phyloP scores from a whole-genome alignment of 768 basidiomycete species.

The Suillus variegatus region DNA sequence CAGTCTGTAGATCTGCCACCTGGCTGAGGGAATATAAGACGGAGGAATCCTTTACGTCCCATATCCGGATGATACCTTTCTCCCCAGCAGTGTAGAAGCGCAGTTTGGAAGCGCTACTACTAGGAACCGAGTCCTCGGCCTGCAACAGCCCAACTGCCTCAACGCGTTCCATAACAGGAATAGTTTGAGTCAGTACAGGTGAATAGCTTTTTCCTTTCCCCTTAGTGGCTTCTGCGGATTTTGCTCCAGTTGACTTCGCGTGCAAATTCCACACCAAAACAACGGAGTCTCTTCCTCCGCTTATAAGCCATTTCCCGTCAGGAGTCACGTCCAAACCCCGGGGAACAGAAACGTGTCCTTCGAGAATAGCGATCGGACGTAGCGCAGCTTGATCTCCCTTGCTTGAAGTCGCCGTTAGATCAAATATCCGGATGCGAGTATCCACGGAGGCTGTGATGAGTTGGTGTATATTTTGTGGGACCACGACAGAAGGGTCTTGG shows the following conservation, averaged over 20 bases:
- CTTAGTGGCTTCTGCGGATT: constrained; percentile 22
- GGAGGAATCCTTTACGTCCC: constrained; percentile 73
- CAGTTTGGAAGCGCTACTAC: constrained; percentile 38
- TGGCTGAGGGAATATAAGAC: constrained; percentile 60
- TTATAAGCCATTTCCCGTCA: constrained; percentile 90
- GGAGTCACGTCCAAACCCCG: constrained; percentile 82
- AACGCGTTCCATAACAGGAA: constrained; percentile 82
- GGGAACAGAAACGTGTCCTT: constrained; percentile 95
- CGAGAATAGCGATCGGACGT: constrained; percentile 79
- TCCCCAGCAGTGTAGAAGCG: constrained; percentile 90
- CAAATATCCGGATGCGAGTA: constrained; percentile 89
- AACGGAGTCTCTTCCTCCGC: constrained; percentile 91
- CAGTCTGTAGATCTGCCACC: constrained; percentile 33
- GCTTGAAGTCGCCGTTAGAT: constrained; percentile 68
- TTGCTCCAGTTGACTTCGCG: constrained; percentile 16
- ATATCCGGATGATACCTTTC: constrained; percentile 81
- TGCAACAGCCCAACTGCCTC: constrained; percentile 81
- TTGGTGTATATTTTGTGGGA: constrained; percentile 59
- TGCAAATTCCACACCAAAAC: constrained; percentile 88
- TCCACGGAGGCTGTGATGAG: constrained; percentile 92
- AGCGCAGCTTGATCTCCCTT: constrained; percentile 54
- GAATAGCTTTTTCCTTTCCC: constrained; percentile 49
- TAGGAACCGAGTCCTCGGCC: constrained; percentile 47
- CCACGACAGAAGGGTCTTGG: constrained; percentile 52
- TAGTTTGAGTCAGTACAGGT: constrained; percentile 72